Base-by-base conservation (phyloP, 2,329 filamentous ascomycete species). In the Penicillium polonicum region DNA sequence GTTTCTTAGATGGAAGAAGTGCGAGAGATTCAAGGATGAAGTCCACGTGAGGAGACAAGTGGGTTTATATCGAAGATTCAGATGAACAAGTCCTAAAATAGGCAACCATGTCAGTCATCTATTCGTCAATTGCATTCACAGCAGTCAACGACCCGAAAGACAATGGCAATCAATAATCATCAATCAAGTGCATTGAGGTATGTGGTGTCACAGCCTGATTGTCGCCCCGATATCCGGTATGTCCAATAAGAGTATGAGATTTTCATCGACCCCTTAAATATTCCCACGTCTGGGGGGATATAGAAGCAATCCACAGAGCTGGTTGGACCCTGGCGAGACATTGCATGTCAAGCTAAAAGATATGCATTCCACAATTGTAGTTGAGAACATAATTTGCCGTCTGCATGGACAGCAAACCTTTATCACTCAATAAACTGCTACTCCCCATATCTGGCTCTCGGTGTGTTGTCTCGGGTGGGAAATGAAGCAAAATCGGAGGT, bases 11-110 rank as follows among this genome's bases (percentile, higher is more conserved):
- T 46, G 44, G n/a, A 55, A 57, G 43, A 60, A 58, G 57, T 54
- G 57, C 65, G 66, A 62, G 15, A 25, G 60, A 68, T 60, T 65
- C 63, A 55, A 65, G 60, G 55, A 58, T 60, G 44, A 67, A 70
- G 63, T 64, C 63, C 60, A 49, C 48, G 35, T 44, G 43, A 48
- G 42, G 25, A 58, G 41, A 39, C 48, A 53, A 41, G 49, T 49
- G 52, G 36, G 10, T 42, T 19, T 54, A 52, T 57, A 29, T 48
- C 51, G 17, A 19, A 21, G 46, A 57, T 39, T 43, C 49, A 55
- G 31, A 27, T 55, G 10, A 50, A 55, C 53, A 52, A 52, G 21
- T 53, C 35, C 55, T 57, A 48, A 2, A 19, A 13, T 23, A 46
- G 27, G 42, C 15, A 48, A 46, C 33, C 7, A 35, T 44, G 56